A percentile compares a stretch with the other conserved stretches of the same genome.
phyloP scores from a whole-genome alignment of 345 rosid species.

The Brassica nigra region DNA sequence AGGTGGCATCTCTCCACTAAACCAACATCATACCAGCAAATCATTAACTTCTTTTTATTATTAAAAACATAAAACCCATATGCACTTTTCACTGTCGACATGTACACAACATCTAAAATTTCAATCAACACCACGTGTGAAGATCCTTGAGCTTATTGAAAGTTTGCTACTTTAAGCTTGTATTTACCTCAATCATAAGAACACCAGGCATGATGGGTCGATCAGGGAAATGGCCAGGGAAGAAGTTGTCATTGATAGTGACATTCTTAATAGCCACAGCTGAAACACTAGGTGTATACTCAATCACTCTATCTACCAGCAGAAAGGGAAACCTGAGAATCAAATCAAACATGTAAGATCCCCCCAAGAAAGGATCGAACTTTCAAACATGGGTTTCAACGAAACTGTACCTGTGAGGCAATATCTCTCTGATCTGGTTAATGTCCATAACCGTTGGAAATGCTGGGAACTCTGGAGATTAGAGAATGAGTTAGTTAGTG shows the following conservation, averaged over 20 bases:
- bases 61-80: no score
- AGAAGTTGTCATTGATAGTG: slow-evolving; percentile 64
- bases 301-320: slow-evolving; percentile 95
- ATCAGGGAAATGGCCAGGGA: slow-evolving; percentile 96
- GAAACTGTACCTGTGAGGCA: slow-evolving; percentile 75
- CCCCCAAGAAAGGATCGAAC: neutral
- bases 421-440: slow-evolving; percentile 79
- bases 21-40: no score
- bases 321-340: slow-evolving; percentile 77
- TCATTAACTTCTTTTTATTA: no score
- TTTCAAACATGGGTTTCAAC: neutral
- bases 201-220: slow-evolving; percentile 99
- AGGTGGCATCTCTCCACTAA: no score
- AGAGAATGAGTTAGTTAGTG: neutral
- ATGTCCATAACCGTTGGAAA: slow-evolving; percentile 73
- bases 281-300: slow-evolving; percentile 87
- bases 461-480: slow-evolving; percentile 34
- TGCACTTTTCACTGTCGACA: no score
- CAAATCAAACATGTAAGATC: neutral
- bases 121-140: no score
- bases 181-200: slow-evolving; percentile 91
- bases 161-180: no score
- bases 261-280: slow-evolving; percentile 95
- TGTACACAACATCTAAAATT: no score
- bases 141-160: no score